Percentiles rank a stretch among this genome's conserved stretches.
Evolutionary conservation across 805 yeast species (phyloP).

Genomic region (Ogataea corticis): DNA sequence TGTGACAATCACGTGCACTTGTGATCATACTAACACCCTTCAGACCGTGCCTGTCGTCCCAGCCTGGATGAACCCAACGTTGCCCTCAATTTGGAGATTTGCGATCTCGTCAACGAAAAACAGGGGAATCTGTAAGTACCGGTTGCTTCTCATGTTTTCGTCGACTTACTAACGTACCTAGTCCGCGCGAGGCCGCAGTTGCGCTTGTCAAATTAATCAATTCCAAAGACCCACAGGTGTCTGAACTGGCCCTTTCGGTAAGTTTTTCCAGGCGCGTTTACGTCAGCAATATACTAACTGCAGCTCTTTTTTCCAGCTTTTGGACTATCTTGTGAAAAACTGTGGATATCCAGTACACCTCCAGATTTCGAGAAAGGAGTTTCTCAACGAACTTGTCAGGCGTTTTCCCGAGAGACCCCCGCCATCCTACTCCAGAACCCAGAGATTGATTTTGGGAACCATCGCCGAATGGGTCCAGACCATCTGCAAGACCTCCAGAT

Average conservation of each 20-base stretch:
- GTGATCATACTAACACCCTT: conserved; percentile 33
- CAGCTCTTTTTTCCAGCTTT: conserved; percentile 30
- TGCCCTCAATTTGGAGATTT: conserved; percentile 84
- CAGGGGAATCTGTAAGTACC: conserved; percentile 63
- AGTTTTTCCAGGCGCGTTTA: conserved; percentile 2
- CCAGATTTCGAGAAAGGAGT: conserved; percentile 93
- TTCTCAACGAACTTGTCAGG: conserved; percentile 88
- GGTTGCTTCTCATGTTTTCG: conserved; percentile 6
- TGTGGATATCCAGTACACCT: conserved; percentile 97
- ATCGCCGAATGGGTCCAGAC: conserved; percentile 98
- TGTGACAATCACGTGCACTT: background rate
- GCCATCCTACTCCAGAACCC: conserved; percentile 75
- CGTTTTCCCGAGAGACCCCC: conserved; percentile 96
- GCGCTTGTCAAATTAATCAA: conserved; percentile 81
- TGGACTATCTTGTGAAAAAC: conserved; percentile 92
- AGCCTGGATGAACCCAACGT: conserved; percentile 83
- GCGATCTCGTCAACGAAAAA: conserved; percentile 89
- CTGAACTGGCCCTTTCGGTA: conserved; percentile 66
- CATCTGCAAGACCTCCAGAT: conserved; percentile 82
- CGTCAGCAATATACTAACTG: background rate
- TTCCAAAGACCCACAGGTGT: conserved; percentile 79
- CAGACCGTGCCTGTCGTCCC: conserved; percentile 79
- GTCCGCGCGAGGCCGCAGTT: conserved; percentile 88
- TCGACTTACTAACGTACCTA: conserved; percentile 8
- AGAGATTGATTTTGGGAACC: conserved; percentile 80